Percentiles rank a stretch among this genome's conserved stretches.
These are phyloP conservation scores for Pseudogymnoascus sp. DNA, from an alignment of 2,329 filamentous ascomycete species.

Conservation along the genomic window DNA sequence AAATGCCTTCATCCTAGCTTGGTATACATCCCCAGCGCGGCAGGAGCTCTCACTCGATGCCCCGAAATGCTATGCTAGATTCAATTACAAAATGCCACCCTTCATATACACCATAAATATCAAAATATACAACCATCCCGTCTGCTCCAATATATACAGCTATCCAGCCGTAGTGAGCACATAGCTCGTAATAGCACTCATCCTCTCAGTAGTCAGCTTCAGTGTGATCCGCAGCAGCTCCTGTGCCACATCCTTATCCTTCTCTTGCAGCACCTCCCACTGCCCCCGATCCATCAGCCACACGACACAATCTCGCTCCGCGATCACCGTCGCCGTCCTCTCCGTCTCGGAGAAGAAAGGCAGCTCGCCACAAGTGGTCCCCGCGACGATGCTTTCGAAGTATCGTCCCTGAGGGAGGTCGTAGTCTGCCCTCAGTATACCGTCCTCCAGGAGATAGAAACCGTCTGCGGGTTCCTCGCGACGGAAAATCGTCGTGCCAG, in stretches of 20 bases:
- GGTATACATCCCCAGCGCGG: not conserved
- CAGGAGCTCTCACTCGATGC: not conserved
- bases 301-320: conserved; percentile 71
- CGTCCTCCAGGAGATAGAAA: conserved; percentile 86
- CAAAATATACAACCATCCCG: not conserved
- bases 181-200: conserved; percentile 60
- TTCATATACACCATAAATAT: not conserved
- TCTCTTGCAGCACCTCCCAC: conserved; percentile 65
- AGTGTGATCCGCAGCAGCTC: conserved; percentile 82
- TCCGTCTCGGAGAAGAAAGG: conserved; percentile 92
- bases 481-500: conserved; percentile 68
- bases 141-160: not conserved
- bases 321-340: conserved; percentile 72
- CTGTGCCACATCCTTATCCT: conserved; percentile 68
- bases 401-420: conserved; percentile 81
- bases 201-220: conserved; percentile 89
- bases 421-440: conserved; percentile 85
- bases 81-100: not conserved
- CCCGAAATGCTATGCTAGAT: not conserved
- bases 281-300: conserved; percentile 69
- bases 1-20: not conserved
- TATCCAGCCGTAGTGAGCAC: conserved; percentile 36
- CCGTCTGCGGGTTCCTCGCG: conserved; percentile 69
- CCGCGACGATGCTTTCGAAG: conserved; percentile 86
- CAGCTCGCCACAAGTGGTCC: conserved; percentile 89